These are phyloP conservation scores for Leccinum rimulosum DNA, from an alignment of 768 basidiomycete species.

Conservation along the genomic window DNA sequence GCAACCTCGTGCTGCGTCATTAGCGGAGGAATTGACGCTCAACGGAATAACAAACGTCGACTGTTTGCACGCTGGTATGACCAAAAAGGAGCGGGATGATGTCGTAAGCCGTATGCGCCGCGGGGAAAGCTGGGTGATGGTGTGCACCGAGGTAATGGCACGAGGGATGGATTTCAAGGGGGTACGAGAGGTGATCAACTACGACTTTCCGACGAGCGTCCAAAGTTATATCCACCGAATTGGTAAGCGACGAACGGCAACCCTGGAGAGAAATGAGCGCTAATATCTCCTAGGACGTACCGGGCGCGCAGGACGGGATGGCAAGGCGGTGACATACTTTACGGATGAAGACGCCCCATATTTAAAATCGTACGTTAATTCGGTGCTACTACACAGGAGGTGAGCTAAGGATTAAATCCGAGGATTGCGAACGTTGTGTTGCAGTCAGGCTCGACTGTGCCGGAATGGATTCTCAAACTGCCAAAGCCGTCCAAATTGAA, in stretches of 20 bases:
- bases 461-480: conserved; percentile 95
- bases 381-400: background rate
- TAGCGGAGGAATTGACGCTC: conserved; percentile 78
- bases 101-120: conserved; percentile 79
- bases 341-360: conserved; percentile 91
- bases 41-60: conserved; percentile 81
- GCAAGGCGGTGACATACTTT: conserved; percentile 94
- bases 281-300: conserved; percentile 69
- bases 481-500: conserved; percentile 90
- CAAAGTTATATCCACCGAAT: conserved; percentile 97
- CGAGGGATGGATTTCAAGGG: conserved; percentile 98
- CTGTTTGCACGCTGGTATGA: conserved; percentile 88
- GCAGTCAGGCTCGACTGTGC: conserved; percentile 86
- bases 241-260: conserved; percentile 42
- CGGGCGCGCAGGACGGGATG: conserved; percentile 88
- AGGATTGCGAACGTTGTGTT: conserved; percentile 96
- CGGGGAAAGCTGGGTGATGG: conserved; percentile 92
- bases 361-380: conserved; percentile 73
- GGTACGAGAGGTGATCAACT: conserved; percentile 91
- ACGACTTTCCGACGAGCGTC: conserved; percentile 93
- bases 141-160: conserved; percentile 97
- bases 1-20: conserved; percentile 78
- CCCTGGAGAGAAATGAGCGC: background rate
- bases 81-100: conserved; percentile 83
- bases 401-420: conserved; percentile 10